phyloP scores from a whole-genome alignment of 495 filamentous ascomycete species.

The Penicillium lagena region DNA sequence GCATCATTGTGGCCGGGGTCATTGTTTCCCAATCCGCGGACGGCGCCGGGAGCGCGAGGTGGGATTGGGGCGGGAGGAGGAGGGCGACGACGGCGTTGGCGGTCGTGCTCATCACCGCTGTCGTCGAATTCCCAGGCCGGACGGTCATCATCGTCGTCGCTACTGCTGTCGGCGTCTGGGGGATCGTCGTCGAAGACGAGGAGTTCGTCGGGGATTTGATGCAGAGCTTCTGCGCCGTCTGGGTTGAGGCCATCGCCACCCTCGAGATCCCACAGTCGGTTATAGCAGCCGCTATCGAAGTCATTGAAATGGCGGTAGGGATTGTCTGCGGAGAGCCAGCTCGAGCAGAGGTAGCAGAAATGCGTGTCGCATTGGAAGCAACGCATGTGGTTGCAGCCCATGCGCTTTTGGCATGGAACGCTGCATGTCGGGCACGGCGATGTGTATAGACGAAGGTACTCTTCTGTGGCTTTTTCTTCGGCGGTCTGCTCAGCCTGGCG shows the following conservation, averaged over 20 bases:
- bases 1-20: constrained; percentile 16
- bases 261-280: constrained; percentile 86
- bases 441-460: constrained; percentile 74
- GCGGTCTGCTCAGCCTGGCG: constrained; percentile 59
- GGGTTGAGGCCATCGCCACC: constrained; percentile 62
- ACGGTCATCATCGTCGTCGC: constrained; percentile 23
- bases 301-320: constrained; percentile 89
- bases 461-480: constrained; percentile 78
- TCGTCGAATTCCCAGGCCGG: constrained; percentile 24
- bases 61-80: constrained; percentile 40
- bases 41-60: constrained; percentile 23
- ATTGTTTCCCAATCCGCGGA: constrained; percentile 1
- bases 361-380: constrained; percentile 86
- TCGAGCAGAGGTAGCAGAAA: constrained; percentile 92
- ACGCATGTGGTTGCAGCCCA: constrained; percentile 97
- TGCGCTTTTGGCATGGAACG: constrained; percentile 79
- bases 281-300: constrained; percentile 58
- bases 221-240: constrained; percentile 36
- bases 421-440: constrained; percentile 86
- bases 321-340: constrained; percentile 73
- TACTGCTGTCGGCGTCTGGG: constrained; percentile 15
- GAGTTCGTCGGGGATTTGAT: constrained; percentile 31
- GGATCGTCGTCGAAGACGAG: constrained; percentile 31
- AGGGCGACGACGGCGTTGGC: constrained; percentile 15
- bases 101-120: constrained; percentile 18